Base-by-base conservation (phyloP, 257 asterid genomes). In the Solanum gracilifrons region DNA sequence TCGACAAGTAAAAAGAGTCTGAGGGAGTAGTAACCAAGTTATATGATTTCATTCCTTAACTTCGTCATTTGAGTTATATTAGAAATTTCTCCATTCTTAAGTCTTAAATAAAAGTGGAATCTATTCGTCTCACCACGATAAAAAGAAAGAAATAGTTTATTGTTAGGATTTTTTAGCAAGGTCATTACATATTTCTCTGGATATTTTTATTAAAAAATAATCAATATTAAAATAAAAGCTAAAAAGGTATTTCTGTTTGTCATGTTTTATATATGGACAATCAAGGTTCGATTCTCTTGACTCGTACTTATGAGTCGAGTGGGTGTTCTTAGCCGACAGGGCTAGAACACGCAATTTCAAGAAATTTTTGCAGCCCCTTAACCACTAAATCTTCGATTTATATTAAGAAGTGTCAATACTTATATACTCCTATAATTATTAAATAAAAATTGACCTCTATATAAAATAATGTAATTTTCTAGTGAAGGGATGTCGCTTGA, bases 351-450 rank as follows among this genome's bases (percentile, higher is more conserved):
- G 10, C 9, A 18, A 7, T 55, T 2, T 55, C 4, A 6, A 55
- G 2, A 2, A 55, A 6, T 6, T 6, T 2, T 18, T 1, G 0
- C 0, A 55, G 4, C 0, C 0, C 0, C 0, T 18, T 18, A 18
- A 18, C 0, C 4, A 55, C 64, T 55, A 55, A 55, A 55, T 0
- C 10, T 51, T 51, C 0, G 1, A 51, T 6, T 5, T 51, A 51
- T 0, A 0, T 11, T 3, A 12, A 3, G 5, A 41, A 41, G 0
- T 41, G 0, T 18, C n/a, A 2, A 51, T 18, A 51, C 0, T 13
- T 13, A 13, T 46, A 46, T 13, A 46, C 5, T 43, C 16, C 0
- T 43, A 43, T 46, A 46, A 4, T 46, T 46, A 46, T 46, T 46
- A 4, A 46, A 46, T 2, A 46, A 46, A 46, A 46, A 13, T 0